Evolutionary conservation across 2,329 filamentous ascomycete species (phyloP).

Genomic region (Pleoardoris graminearum): DNA sequence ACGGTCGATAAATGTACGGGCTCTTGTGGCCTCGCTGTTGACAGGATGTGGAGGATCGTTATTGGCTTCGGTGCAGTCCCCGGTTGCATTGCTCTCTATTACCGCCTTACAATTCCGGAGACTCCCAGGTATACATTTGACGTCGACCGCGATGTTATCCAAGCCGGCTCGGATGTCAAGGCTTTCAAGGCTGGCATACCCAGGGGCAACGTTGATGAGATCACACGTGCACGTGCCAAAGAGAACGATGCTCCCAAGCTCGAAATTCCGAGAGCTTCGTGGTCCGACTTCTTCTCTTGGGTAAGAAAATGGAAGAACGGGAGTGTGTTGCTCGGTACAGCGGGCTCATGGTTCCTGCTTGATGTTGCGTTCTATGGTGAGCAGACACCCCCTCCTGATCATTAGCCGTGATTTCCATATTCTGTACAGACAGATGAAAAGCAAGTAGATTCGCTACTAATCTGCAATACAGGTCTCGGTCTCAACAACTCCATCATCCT

Average conservation of each 20-base stretch:
- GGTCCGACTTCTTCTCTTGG: slow-evolving; percentile 68
- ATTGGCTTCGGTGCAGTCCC: slow-evolving; percentile 82
- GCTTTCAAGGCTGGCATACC: slow-evolving; percentile 68
- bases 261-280: slow-evolving; percentile 68
- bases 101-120: slow-evolving; percentile 83
- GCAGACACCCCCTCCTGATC: not conserved
- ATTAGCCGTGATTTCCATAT: not conserved
- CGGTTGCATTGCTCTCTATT: slow-evolving; percentile 80
- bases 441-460: not conserved
- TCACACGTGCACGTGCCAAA: slow-evolving; percentile 62
- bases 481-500: slow-evolving; percentile 78
- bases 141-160: slow-evolving; percentile 72
- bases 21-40: slow-evolving; percentile 69
- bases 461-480: slow-evolving; percentile 52
- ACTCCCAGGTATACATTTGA: slow-evolving; percentile 88
- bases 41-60: slow-evolving; percentile 84
- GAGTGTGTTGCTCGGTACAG: slow-evolving; percentile 72
- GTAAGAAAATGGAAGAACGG: slow-evolving; percentile 71
- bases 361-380: slow-evolving; percentile 58
- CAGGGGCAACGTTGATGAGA: slow-evolving; percentile 66
- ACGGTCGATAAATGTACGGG: slow-evolving; percentile 61
- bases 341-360: slow-evolving; percentile 78
- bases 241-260: slow-evolving; percentile 58
- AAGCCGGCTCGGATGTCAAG: slow-evolving; percentile 70
- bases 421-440: not conserved